These are phyloP conservation scores for Leucogyrophana mollusca DNA, from an alignment of 768 basidiomycete species.

Conservation along the genomic window DNA sequence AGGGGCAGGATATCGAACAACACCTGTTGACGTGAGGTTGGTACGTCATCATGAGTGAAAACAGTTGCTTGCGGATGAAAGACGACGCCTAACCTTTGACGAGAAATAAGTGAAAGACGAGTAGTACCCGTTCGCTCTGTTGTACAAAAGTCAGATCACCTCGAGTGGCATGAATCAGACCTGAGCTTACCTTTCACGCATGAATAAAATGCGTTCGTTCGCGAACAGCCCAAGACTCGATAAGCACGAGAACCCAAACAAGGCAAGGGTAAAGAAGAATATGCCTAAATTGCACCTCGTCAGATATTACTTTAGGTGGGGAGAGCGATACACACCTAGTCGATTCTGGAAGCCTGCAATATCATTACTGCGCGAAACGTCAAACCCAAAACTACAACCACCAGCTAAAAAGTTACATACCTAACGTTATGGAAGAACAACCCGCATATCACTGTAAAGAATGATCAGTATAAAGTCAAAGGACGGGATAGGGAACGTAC, in stretches of 20 bases:
- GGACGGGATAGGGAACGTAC: constrained; percentile 44
- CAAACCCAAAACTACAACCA: not conserved
- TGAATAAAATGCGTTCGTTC: constrained; percentile 93
- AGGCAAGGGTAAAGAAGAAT: constrained; percentile 95
- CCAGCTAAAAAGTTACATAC: constrained; percentile 47
- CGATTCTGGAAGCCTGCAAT: constrained; percentile 98
- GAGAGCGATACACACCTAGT: constrained; percentile 49
- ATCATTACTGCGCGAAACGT: constrained; percentile 58
- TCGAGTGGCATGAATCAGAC: not conserved
- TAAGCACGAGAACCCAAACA: constrained; percentile 96
- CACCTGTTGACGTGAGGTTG: too few species aligned
- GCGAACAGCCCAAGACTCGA: constrained; percentile 94
- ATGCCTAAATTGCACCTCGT: constrained; percentile 57
- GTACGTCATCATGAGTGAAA: not conserved
- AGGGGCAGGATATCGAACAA: constrained; percentile 96
- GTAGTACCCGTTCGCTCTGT: constrained; percentile 95
- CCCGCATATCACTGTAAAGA: constrained; percentile 76
- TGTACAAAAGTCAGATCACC: constrained; percentile 1
- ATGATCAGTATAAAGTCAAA: constrained; percentile 7
- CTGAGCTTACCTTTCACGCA: constrained; percentile 83
- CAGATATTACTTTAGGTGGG: not conserved
- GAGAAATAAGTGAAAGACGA: constrained; percentile 95
- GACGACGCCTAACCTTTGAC: constrained; percentile 69
- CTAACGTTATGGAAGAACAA: constrained; percentile 88
- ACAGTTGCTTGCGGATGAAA: too few species aligned